phyloP scores from a whole-genome alignment of 495 filamentous ascomycete species.

The Halenospora varia region DNA sequence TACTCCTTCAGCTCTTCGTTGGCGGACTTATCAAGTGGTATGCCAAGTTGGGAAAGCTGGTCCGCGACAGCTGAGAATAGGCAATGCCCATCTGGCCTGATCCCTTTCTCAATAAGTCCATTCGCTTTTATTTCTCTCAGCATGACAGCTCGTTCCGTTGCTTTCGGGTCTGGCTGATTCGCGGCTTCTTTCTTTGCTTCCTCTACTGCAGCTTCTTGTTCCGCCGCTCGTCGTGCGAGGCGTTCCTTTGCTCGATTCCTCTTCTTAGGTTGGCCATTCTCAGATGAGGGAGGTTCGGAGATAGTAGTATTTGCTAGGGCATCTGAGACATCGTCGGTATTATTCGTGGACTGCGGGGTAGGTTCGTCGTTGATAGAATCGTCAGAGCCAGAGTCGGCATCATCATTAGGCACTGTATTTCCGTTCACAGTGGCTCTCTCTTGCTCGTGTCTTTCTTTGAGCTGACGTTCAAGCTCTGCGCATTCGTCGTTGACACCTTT shows the following conservation, averaged over 20 bases:
- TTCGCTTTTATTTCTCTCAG: conserved; percentile 54
- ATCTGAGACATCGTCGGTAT: conserved; percentile 10
- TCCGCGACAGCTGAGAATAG: conserved; percentile 91
- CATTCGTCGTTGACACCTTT: conserved; percentile 86
- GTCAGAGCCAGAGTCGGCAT: conserved; percentile 17
- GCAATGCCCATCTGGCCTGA: conserved; percentile 90
- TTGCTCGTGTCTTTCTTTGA: conserved; percentile 61
- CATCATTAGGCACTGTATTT: conserved; percentile 7
- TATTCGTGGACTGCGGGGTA: not conserved
- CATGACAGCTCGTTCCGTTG: conserved; percentile 68
- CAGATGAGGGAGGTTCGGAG: conserved; percentile 23
- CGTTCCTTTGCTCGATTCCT: conserved; percentile 89
- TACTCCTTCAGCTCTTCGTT: conserved; percentile 17
- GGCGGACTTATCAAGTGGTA: conserved; percentile 34
- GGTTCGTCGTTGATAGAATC: conserved; percentile 13
- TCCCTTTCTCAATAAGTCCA: conserved; percentile 68
- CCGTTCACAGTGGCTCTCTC: conserved; percentile 62
- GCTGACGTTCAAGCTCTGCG: conserved; percentile 61
- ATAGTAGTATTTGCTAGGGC: conserved; percentile 11
- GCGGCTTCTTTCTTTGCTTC: conserved; percentile 72
- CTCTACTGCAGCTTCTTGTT: conserved; percentile 62
- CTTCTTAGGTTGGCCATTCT: conserved; percentile 51
- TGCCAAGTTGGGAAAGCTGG: conserved; percentile 53
- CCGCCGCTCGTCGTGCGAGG: conserved; percentile 81
- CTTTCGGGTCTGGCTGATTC: conserved; percentile 67